A percentile compares a stretch with the other conserved stretches of the same genome.
phyloP scores from a whole-genome alignment of 2,329 filamentous ascomycete species.

The Pseudogymnoascus sp. region DNA sequence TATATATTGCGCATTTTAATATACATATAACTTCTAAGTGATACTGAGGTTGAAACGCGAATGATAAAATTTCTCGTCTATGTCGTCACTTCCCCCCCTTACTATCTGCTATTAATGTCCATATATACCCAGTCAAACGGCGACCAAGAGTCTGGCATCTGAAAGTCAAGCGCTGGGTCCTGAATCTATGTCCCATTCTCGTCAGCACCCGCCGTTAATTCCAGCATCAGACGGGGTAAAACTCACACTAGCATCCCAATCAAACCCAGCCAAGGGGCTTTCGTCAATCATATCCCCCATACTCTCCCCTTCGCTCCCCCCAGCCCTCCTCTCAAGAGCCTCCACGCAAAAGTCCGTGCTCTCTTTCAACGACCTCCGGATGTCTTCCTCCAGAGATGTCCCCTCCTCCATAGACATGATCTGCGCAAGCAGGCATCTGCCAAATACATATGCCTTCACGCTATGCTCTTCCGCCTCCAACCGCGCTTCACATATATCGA shows the following conservation, averaged over 20 bases:
- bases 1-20: neutral
- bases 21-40: neutral
- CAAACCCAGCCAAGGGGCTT: neutral
- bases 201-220: neutral
- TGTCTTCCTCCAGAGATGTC: neutral
- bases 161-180: neutral
- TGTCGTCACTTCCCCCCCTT: too few relatives aligned
- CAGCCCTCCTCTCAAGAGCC: neutral
- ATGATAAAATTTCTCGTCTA: neutral
- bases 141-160: neutral
- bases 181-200: neutral
- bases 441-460: constrained; percentile 34
- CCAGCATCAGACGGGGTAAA: neutral
- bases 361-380: neutral
- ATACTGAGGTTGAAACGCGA: neutral
- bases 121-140: constrained; percentile 3
- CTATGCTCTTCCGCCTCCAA: constrained; percentile 36
- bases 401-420: constrained; percentile 22
- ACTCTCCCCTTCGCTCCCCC: neutral
- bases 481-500: constrained; percentile 22
- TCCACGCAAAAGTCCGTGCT: constrained; percentile 2
- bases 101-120: neutral
- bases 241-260: neutral
- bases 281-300: neutral
- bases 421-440: constrained; percentile 33